Conservation (phyloP, 163 green algal genomes). For the Scenedesmus sp. region DNA sequence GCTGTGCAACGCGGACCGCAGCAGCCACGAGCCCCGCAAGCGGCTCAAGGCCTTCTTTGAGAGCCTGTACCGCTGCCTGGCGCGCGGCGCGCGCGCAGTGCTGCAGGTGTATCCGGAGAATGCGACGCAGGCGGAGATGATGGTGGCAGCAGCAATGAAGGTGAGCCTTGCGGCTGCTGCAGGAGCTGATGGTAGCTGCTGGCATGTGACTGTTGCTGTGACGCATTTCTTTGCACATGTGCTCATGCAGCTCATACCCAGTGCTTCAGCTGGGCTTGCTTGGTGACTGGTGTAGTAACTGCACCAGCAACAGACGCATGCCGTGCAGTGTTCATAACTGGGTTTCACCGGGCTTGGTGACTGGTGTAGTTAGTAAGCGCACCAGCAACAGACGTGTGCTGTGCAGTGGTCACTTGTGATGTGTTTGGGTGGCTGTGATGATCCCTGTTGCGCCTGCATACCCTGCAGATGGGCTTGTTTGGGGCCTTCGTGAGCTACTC, state of each 20-base stretch:
- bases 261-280: too few species aligned
- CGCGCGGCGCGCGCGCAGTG: conserved; percentile 88
- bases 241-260: neutral
- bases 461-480: too few species aligned
- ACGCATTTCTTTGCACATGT: neutral
- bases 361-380: neutral
- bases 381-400: neutral
- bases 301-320: too few species aligned
- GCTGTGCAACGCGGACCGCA: conserved; percentile 97
- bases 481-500: too few species aligned
- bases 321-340: too few species aligned
- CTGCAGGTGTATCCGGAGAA: conserved; percentile 97
- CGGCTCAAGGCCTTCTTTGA: conserved; percentile 94
- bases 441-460: too few species aligned
- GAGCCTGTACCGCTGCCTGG: conserved; percentile 90
- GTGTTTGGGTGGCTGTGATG: too few species aligned
- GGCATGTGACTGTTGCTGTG: neutral
- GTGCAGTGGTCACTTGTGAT: too few species aligned
- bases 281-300: too few species aligned
- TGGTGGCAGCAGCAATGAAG: conserved; percentile 91
- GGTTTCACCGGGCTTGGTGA: neutral
- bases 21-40: conserved; percentile 67
- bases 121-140: conserved; percentile 89
- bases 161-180: conserved; percentile 18
- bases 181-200: neutral